Conservation (phyloP, 169 alveolate genomes). For the Miamiensis avidus region DNA sequence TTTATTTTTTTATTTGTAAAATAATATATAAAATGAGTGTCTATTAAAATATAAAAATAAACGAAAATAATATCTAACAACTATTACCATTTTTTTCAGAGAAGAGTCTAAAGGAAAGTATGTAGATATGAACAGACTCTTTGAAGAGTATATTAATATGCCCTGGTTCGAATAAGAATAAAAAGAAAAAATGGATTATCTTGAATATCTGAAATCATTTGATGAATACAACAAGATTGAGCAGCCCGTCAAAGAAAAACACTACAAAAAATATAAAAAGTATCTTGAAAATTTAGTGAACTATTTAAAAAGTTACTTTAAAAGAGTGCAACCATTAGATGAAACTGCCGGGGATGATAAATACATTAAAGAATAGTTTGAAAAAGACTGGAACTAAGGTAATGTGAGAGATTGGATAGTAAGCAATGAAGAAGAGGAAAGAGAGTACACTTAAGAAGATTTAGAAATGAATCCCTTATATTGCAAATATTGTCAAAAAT, state of each 20-base stretch:
- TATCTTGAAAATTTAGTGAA: constrained; percentile 63
- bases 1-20: too few relatives aligned
- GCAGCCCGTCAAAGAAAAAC: constrained; percentile 56
- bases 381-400: constrained; percentile 77
- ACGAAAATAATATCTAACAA: too few relatives aligned
- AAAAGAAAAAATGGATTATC: constrained; percentile 71
- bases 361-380: constrained; percentile 63
- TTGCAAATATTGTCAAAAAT: constrained; percentile 78
- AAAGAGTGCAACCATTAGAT: constrained; percentile 72
- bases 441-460: constrained; percentile 59
- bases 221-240: constrained; percentile 80
- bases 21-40: too few relatives aligned
- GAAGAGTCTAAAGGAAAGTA: constrained; percentile 85
- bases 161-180: constrained; percentile 40
- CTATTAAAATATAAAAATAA: too few relatives aligned
- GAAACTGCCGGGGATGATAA: constrained; percentile 65
- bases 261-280: constrained; percentile 55
- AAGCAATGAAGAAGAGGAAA: constrained; percentile 70
- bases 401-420: constrained; percentile 72
- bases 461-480: constrained; percentile 21
- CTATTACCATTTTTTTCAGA: too few relatives aligned
- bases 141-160: constrained; percentile 66
- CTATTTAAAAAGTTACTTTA: constrained; percentile 72
- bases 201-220: constrained; percentile 73
- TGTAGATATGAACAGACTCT: constrained; percentile 74